Percentiles rank a stretch among this genome's conserved stretches.
Conservation (phyloP, 345 rosid species). For the Acer yangbiense region DNA sequence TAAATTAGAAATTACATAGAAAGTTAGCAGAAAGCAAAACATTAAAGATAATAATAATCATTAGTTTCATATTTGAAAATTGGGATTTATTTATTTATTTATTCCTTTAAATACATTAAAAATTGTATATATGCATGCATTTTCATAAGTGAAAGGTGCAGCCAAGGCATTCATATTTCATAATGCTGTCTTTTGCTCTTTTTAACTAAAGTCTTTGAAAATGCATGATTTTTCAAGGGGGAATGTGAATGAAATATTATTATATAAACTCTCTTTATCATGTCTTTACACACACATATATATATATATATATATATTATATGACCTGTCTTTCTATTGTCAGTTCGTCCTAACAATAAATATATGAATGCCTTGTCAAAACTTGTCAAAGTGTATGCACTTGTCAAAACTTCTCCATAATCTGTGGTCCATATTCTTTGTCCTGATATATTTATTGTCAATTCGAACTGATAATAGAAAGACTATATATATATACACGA, state of each 20-base stretch:
- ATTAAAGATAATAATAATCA: constrained; percentile 4
- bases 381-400: too few species aligned
- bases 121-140: background rate
- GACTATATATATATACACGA: too few species aligned
- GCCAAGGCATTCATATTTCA: constrained; percentile 12
- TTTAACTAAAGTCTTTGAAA: background rate
- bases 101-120: background rate
- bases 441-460: too few species aligned
- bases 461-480: too few species aligned
- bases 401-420: too few species aligned
- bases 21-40: constrained; percentile 7
- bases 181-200: constrained; percentile 16
- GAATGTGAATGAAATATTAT: constrained; percentile 1
- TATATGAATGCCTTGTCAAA: too few species aligned
- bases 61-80: constrained; percentile 14
- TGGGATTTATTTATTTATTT: background rate
- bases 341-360: too few species aligned
- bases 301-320: too few species aligned
- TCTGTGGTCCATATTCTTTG: too few species aligned
- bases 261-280: background rate
- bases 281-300: background rate
- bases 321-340: too few species aligned
- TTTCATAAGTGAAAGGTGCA: constrained; percentile 16
- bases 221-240: background rate
- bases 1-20: background rate